Conservation (phyloP, 257 asterid genomes). For the Plantago major region DNA sequence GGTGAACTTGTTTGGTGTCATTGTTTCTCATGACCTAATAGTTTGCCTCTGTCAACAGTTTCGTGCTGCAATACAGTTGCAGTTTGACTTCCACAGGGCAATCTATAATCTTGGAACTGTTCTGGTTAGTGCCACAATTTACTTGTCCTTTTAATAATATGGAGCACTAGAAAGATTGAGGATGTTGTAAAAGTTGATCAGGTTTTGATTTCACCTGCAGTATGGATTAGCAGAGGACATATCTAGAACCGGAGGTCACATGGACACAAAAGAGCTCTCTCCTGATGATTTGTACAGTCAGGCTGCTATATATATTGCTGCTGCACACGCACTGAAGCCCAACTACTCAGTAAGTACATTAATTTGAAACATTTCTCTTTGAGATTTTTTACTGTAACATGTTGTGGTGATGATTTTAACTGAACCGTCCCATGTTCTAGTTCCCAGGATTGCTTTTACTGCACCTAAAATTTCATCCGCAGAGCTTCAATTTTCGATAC, state of each 20-base stretch:
- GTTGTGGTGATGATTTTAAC: neutral
- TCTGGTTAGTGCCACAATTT: constrained; percentile 58
- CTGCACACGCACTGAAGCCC: constrained; percentile 96
- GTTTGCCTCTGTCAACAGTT: constrained; percentile 49
- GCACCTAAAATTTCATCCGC: no score
- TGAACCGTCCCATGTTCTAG: neutral
- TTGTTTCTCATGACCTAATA: constrained; percentile 15
- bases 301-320: constrained; percentile 94
- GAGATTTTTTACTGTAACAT: constrained; percentile 4
- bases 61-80: constrained; percentile 94
- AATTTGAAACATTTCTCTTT: constrained; percentile 12
- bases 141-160: constrained; percentile 19
- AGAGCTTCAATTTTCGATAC: no score
- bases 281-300: constrained; percentile 95
- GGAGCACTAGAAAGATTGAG: constrained; percentile 4
- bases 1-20: constrained; percentile 13
- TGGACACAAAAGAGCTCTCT: constrained; percentile 61
- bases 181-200: constrained; percentile 17
- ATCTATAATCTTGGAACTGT: constrained; percentile 99
- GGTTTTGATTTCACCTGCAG: constrained; percentile 45
- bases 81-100: constrained; percentile 98
- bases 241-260: constrained; percentile 83
- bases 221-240: constrained; percentile 97
- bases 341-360: constrained; percentile 68
- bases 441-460: neutral